These are phyloP conservation scores for Xylaria sp. DNA, from an alignment of 2,329 filamentous ascomycete species.

Conservation along the genomic window DNA sequence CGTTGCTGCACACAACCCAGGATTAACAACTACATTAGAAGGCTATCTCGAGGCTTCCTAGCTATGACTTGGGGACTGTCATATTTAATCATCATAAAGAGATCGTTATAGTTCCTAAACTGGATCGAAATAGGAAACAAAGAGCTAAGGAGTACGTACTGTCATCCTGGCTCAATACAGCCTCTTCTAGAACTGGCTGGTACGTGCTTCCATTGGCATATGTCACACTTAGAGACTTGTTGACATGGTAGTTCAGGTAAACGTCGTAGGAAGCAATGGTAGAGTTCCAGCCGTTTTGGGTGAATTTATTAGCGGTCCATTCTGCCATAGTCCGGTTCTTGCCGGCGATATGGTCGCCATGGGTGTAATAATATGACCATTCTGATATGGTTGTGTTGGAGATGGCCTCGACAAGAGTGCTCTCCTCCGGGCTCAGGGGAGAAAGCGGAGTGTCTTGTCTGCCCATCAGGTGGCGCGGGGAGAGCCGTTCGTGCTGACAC, in stretches of 20 bases:
- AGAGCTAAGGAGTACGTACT: constrained; percentile 35
- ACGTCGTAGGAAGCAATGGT: constrained; percentile 36
- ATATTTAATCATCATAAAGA: not conserved
- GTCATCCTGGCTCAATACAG: constrained; percentile 72
- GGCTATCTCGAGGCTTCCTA: not conserved
- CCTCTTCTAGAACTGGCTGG: constrained; percentile 71
- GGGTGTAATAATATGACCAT: constrained; percentile 40
- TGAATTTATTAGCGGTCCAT: constrained; percentile 37
- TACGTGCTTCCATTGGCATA: constrained; percentile 52
- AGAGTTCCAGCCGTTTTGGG: constrained; percentile 35
- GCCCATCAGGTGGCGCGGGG: constrained; percentile 14
- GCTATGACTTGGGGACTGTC: not conserved
- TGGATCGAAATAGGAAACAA: not conserved
- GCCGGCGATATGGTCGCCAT: constrained; percentile 37
- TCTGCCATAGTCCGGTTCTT: constrained; percentile 36
- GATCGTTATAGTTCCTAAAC: not conserved
- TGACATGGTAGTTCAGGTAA: constrained; percentile 54
- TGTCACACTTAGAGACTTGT: constrained; percentile 51
- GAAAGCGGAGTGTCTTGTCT: constrained; percentile 26
- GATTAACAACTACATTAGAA: not conserved
- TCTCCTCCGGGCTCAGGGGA: constrained; percentile 31
- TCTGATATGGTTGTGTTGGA: constrained; percentile 35
- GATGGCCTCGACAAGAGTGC: constrained; percentile 31
- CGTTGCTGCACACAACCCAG: constrained; percentile 45
- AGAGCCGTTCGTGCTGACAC: constrained; percentile 27